Conservation (phyloP, 2,329 filamentous ascomycete genomes). For the Fusarium abutilonis region DNA sequence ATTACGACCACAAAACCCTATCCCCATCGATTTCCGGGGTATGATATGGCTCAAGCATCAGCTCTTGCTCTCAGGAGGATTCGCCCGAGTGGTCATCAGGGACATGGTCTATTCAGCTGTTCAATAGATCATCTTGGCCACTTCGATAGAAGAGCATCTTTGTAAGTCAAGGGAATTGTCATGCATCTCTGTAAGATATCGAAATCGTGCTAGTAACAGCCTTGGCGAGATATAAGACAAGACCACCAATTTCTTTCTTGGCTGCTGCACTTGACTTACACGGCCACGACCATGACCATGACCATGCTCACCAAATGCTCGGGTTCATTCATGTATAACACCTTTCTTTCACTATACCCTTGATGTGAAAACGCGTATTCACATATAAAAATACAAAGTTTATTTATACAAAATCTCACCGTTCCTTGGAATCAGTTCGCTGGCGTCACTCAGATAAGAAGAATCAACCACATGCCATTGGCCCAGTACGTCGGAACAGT, state of each 20-base stretch:
- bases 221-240: slow-evolving; percentile 22
- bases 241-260: slow-evolving; percentile 4
- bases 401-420: slow-evolving; percentile 16
- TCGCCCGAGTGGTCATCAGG: slow-evolving; percentile 31
- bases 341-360: slow-evolving; percentile 5
- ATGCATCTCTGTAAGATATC: slow-evolving; percentile 23
- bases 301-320: not conserved
- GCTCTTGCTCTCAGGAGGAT: slow-evolving; percentile 12
- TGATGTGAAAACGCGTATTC: not conserved
- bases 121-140: not conserved
- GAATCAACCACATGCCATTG: slow-evolving; percentile 11
- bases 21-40: slow-evolving; percentile 21
- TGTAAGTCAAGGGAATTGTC: slow-evolving; percentile 1
- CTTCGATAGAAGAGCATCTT: not conserved
- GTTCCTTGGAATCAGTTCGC: slow-evolving; percentile 13
- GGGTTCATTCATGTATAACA: slow-evolving; percentile 7
- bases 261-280: not conserved
- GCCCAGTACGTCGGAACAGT: slow-evolving; percentile 5
- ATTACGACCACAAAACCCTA: slow-evolving; percentile 31
- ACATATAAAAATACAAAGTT: slow-evolving; percentile 16
- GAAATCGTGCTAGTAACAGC: slow-evolving; percentile 15
- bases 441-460: slow-evolving; percentile 34
- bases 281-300: not conserved
- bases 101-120: not conserved
- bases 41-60: slow-evolving; percentile 34